These are phyloP conservation scores for Fusarium continuum DNA, from an alignment of 2,329 filamentous ascomycete species.

Conservation along the genomic window DNA sequence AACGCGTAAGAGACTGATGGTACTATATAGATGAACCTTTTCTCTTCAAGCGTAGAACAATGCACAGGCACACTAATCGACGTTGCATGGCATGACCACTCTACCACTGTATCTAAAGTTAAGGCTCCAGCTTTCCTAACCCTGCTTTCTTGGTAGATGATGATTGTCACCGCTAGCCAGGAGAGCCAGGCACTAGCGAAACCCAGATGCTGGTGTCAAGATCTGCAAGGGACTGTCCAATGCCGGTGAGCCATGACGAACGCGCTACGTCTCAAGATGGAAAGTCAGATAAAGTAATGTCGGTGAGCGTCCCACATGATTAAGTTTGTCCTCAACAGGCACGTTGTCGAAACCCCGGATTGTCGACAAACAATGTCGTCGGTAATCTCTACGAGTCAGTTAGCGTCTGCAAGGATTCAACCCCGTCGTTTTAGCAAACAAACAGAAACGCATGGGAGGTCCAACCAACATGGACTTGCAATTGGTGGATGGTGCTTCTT, in stretches of 20 bases:
- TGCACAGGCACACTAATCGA: too few relatives aligned
- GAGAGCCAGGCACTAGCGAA: not conserved
- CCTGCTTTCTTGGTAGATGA: not conserved
- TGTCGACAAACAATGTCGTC: not conserved
- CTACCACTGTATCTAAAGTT: not conserved
- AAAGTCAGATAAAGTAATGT: not conserved
- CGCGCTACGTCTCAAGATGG: not conserved
- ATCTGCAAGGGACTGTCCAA: not conserved
- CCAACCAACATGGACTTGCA: not conserved
- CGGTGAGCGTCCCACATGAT: not conserved
- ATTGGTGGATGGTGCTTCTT: not conserved
- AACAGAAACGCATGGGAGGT: not conserved
- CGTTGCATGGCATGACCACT: not conserved
- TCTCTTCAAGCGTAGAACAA: not conserved
- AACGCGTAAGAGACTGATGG: not conserved
- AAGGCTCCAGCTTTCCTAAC: not conserved
- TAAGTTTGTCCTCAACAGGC: not conserved
- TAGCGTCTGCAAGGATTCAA: too few relatives aligned
- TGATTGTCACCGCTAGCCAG: not conserved
- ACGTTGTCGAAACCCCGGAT: not conserved
- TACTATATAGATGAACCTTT: not conserved
- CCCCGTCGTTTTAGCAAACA: not conserved
- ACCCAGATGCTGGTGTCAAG: not conserved
- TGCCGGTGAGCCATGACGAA: not conserved
- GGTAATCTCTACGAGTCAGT: constrained; percentile 2